A percentile compares a stretch with the other conserved stretches of the same genome.
Evolutionary conservation across 139 green algal genomes (phyloP).

Genomic region (Micractinium conductrix): DNA sequence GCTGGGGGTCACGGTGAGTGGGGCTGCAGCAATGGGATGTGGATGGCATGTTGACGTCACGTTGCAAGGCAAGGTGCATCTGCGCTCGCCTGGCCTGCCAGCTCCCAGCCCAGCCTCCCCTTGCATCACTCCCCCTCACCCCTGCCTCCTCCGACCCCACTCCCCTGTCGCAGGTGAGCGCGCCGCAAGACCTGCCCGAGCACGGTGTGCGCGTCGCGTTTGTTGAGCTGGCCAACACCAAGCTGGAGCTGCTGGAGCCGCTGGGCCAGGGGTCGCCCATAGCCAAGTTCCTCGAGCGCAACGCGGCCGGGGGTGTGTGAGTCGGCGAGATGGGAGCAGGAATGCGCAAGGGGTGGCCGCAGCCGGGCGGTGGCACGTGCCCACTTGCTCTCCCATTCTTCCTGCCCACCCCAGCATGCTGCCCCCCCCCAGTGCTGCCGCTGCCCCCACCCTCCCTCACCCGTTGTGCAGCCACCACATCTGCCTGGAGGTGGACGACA

Average conservation of each 20-base stretch:
- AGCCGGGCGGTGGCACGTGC: too few relatives aligned
- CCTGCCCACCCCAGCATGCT: neutral
- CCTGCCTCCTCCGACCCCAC: too few relatives aligned
- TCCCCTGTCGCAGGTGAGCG: conserved; percentile 41
- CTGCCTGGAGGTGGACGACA: conserved; percentile 65
- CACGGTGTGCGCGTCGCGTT: conserved; percentile 74
- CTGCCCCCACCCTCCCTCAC: neutral
- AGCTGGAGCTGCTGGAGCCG: conserved; percentile 72
- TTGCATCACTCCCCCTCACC: neutral
- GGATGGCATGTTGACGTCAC: too few relatives aligned
- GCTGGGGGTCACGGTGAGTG: conserved; percentile 53
- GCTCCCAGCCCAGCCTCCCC: too few relatives aligned
- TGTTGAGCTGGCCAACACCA: conserved; percentile 69
- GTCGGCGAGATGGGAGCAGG: neutral
- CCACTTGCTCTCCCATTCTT: neutral
- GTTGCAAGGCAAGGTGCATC: too few relatives aligned
- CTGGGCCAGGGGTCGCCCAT: conserved; percentile 64
- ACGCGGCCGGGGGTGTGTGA: conserved; percentile 60
- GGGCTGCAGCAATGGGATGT: neutral
- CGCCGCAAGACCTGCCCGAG: conserved; percentile 63
- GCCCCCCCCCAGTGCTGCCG: neutral
- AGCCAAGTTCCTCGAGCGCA: conserved; percentile 60
- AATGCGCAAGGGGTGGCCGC: too few relatives aligned
- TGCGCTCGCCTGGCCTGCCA: too few relatives aligned
- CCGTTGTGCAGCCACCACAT: conserved; percentile 58